Base-by-base conservation (phyloP, 345 rosid species). In the Draba incana region DNA sequence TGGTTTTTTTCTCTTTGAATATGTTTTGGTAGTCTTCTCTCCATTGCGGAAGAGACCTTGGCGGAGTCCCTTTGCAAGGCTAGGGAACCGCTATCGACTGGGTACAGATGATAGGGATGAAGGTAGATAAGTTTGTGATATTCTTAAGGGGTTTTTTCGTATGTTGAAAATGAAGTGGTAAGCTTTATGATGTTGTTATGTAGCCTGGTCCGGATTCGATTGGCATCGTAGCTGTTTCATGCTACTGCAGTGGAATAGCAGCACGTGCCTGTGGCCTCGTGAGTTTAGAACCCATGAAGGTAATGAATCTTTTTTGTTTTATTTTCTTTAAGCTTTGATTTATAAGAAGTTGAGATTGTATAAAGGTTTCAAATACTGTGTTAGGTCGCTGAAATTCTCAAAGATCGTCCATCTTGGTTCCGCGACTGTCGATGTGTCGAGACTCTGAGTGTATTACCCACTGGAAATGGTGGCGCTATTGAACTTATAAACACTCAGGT, bases 191-290 rank as follows among this genome's bases (percentile, higher is more conserved):
- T 45, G 49, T 30, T 70, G 5, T 68, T 64, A 58, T 64, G 13
- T 59, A 93, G 98, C 98, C 98, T 93, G 98, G 98, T 93, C 98
- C 97, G 91, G 98, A 93, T 93, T 93, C 98, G 78, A 90, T 93
- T 85, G 98, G 98, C 57, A 93, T 90, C 72, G 94, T 90, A 72
- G 98, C 98, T 83, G 88, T 93, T 76, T 93, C 98, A 78, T 95
- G 92, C 89, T 90, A 90, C 73, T 85, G 89, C 77, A 86, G 83
- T 69, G 98, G 98, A 79, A 85, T 93, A 78, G 98, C 98, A 82
- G 98, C 98, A 64, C 97, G 97, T 78, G 98, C 95, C 79, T 93
- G 97, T 37, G 92, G 98, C 83, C 97, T 93, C 47, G 97, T 93
- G 89, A 88, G 97, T 82, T 85, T 93, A 63, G 97, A 93, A 83